Evolutionary conservation across 2,329 filamentous ascomycete species (phyloP), one percentile per base, ranked within the genome.

Genomic region (Aspergillus clavatus): DNA sequence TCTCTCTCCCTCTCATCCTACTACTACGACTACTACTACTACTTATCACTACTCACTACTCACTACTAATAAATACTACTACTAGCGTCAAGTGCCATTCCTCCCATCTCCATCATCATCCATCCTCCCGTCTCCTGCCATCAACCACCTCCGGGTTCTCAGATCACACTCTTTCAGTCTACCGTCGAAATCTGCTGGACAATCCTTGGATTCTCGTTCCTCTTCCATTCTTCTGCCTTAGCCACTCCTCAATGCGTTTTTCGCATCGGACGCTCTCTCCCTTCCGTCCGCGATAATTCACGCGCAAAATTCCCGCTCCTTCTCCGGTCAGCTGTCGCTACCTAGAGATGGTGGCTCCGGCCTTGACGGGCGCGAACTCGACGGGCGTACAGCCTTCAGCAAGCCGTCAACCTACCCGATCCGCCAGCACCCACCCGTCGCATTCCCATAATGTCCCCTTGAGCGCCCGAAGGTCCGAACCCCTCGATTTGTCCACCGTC

Each of bases 401-500:
- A 40, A 60, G 54, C 52, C 60, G 59, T 52, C 62, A 61, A 43
- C 61, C 66, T 42, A 60, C 64, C 55, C 68, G 70, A 42, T 65
- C 65, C 33, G 67, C 70, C 48, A 71, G 66, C 54, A 67, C 66
- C 28, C 66, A 69, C 50, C 66, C 69, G 41, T 69, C 66, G 50
- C 70, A 73, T 61, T 65, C 69, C 31, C 68, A 69, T 55, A 72
- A 72, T 62, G 77, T 79, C 26, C 82, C 82, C 40, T 71, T 84
- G 61, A 84, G 81, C 69, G 80, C 80, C 60, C 77, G 82, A 55
- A 75, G 80, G 58, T 80, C 82, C 31, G 73, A 77, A 47, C 81
- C 89, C 38, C 75, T 98, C 50, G 90, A 97, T 60, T 73, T 97
- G 57, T 82, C 82, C 40, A 95, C 89, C 1, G 93, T 98, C 49